These are phyloP conservation scores for Tricholoma hemisulphureum DNA, from an alignment of 768 basidiomycete genomes.

Conservation along the genomic window DNA sequence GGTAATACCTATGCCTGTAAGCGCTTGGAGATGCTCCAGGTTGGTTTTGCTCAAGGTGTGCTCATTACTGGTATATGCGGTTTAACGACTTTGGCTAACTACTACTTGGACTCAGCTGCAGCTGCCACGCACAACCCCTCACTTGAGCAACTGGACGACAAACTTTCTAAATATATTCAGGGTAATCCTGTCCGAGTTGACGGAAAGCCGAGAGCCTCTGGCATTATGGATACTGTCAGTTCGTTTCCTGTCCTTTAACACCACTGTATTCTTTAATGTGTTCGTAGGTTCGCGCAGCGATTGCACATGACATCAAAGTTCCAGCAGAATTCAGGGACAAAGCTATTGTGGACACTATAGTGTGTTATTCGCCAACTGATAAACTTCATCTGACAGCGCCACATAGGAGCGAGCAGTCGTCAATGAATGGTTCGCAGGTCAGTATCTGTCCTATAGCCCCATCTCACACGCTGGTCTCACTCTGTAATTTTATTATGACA, in stretches of 20 bases:
- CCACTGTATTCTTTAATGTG: neutral
- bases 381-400: neutral
- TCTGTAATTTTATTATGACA: conserved; percentile 15
- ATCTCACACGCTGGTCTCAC: conserved; percentile 7
- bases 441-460: conserved; percentile 6
- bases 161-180: conserved; percentile 65
- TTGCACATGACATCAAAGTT: conserved; percentile 68
- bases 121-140: conserved; percentile 60
- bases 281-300: conserved; percentile 59
- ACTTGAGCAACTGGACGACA: conserved; percentile 59
- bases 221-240: conserved; percentile 68
- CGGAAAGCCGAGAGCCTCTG: conserved; percentile 71
- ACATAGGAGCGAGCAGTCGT: conserved; percentile 68
- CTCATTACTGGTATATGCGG: neutral
- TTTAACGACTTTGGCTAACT: neutral
- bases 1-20: conserved; percentile 71
- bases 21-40: conserved; percentile 58
- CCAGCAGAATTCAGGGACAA: conserved; percentile 73
- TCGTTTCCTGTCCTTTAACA: neutral
- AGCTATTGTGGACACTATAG: conserved; percentile 55
- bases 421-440: conserved; percentile 76
- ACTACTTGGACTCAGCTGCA: conserved; percentile 45
- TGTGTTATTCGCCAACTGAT: conserved; percentile 24
- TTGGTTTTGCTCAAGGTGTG: conserved; percentile 63
- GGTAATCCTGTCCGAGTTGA: conserved; percentile 73